phyloP scores from a whole-genome alignment of 768 basidiomycete genomes.

The Russula ochroleuca region DNA sequence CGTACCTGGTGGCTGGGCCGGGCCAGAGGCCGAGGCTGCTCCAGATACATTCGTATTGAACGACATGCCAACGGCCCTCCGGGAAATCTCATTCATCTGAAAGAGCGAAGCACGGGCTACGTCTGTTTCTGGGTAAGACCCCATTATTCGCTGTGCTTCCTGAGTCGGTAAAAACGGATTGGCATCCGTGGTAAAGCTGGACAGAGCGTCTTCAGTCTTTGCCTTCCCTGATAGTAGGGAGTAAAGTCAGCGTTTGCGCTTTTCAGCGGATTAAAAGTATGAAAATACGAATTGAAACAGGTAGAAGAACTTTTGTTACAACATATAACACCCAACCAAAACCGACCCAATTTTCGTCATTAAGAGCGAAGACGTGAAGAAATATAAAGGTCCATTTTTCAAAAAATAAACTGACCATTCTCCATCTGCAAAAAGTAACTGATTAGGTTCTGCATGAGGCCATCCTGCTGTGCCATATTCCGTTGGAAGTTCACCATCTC shows the following conservation, averaged over 20 bases:
- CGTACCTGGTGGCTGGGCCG: slow-evolving; percentile 23
- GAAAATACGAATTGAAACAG: slow-evolving; percentile 36
- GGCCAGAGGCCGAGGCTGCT: slow-evolving; percentile 24
- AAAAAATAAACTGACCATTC: slow-evolving; percentile 43
- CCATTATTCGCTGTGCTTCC: slow-evolving; percentile 51
- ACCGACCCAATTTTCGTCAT: slow-evolving; percentile 13
- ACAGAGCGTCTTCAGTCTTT: slow-evolving; percentile 33
- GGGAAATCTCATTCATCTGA: slow-evolving; percentile 76
- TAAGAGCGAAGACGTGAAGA: slow-evolving; percentile 5
- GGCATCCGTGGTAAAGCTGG: slow-evolving; percentile 31
- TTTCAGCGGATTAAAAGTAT: slow-evolving; percentile 31
- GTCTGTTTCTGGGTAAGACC: slow-evolving; percentile 48
- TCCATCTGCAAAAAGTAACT: slow-evolving; percentile 76
- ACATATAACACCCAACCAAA: slow-evolving; percentile 14
- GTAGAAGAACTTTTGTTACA: slow-evolving; percentile 18
- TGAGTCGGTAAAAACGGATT: slow-evolving; percentile 56
- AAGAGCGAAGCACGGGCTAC: slow-evolving; percentile 65
- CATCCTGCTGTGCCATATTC: slow-evolving; percentile 80
- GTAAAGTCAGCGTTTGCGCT: slow-evolving; percentile 25
- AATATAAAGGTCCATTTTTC: slow-evolving; percentile 15
- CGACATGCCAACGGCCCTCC: slow-evolving; percentile 49
- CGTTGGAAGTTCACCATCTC: slow-evolving; percentile 72
- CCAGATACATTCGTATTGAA: slow-evolving; percentile 29
- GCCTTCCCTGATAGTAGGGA: slow-evolving; percentile 33
- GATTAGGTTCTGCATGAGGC: slow-evolving; percentile 74